phyloP scores from a whole-genome alignment of 768 basidiomycete genomes.

The Phanerochaete carnosa region DNA sequence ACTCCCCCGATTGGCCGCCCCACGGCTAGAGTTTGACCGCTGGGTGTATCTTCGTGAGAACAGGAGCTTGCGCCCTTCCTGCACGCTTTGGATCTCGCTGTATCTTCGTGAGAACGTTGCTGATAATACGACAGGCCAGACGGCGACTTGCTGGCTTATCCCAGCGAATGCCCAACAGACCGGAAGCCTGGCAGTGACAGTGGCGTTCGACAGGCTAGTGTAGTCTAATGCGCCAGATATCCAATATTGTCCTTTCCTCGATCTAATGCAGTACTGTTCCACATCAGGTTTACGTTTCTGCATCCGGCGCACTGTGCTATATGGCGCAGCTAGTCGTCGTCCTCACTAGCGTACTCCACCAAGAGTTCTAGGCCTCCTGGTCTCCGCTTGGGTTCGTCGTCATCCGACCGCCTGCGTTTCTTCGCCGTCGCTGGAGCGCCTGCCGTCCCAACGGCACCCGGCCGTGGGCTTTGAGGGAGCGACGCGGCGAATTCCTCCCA shows the following conservation, averaged over 20 bases:
- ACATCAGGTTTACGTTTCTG: too few relatives aligned
- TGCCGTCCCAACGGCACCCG: neutral
- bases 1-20: neutral
- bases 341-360: neutral
- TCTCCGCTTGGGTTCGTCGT: neutral
- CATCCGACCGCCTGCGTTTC: neutral
- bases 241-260: neutral
- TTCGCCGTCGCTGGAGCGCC: neutral
- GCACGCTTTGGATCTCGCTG: too few relatives aligned
- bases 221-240: too few relatives aligned
- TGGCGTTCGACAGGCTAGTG: too few relatives aligned
- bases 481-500: constrained; percentile 19
- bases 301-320: neutral
- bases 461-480: neutral
- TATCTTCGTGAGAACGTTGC: neutral
- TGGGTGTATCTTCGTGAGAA: too few relatives aligned
- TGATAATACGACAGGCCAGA: neutral
- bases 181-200: neutral
- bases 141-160: neutral
- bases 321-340: neutral
- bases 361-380: neutral
- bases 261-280: too few relatives aligned
- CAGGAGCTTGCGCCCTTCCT: too few relatives aligned
- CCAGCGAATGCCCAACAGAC: too few relatives aligned
- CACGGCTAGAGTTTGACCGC: too few relatives aligned